Evolutionary conservation across 2,329 filamentous ascomycete species (phyloP).

Genomic region (Elsinoe necatrix): DNA sequence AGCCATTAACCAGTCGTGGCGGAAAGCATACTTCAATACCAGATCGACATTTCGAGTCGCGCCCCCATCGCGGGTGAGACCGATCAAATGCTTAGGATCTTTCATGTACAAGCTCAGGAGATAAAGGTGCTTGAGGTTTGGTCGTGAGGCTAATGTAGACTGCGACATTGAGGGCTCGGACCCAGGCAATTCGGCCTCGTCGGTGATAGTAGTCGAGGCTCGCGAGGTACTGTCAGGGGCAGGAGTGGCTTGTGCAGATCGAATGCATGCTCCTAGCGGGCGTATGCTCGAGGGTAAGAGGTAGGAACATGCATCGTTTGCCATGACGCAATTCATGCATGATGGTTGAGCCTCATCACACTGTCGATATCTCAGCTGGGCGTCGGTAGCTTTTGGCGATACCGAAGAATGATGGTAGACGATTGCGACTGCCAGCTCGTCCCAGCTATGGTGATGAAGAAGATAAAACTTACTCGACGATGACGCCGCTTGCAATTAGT

Average conservation of each 20-base stretch:
- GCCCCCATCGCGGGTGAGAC: background rate
- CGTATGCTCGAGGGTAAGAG: background rate
- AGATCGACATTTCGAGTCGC: background rate
- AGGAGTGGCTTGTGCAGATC: background rate
- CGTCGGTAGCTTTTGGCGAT: too few species aligned
- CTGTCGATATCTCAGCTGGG: background rate
- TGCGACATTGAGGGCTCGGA: background rate
- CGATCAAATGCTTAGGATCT: background rate
- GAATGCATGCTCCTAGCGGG: background rate
- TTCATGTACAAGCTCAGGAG: background rate
- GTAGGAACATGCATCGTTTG: constrained; percentile 1
- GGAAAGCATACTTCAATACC: background rate
- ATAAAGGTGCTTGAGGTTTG: background rate
- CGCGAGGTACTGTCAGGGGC: background rate
- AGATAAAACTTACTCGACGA: background rate
- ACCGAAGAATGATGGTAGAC: too few species aligned
- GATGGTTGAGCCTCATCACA: background rate
- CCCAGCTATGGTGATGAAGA: too few species aligned
- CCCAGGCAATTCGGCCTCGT: background rate
- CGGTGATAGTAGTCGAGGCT: background rate
- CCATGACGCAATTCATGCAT: background rate
- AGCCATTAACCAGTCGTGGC: background rate
- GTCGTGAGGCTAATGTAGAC: background rate
- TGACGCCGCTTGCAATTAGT: constrained; percentile 1
- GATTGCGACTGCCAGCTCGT: too few species aligned